Evolutionary conservation across 2,329 filamentous ascomycete genomes (phyloP), one percentile per base, ranked within the genome.

Genomic region (Hypoxylon sp.): DNA sequence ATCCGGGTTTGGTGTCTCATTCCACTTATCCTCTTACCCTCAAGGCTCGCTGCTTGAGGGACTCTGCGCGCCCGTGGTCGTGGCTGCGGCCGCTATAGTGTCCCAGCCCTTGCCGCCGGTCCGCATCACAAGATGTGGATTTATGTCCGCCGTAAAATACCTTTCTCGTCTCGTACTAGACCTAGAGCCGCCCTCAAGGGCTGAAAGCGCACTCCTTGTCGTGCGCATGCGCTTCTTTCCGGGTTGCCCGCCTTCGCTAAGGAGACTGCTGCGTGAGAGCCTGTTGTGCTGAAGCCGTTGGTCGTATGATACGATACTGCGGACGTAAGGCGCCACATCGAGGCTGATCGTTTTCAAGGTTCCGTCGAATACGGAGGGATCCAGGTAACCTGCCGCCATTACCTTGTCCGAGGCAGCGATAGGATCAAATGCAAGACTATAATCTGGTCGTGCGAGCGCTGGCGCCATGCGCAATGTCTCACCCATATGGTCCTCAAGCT

Each of bases 271-370:
- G 7, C 89, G 70, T 12, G 80, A 79, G 5, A 82, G 68, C 7
- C 90, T 82, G 57, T 90, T 83, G 54, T 83, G 76, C 63, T 91
- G 87, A 1, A 94, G 79, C 1, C 78, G 78, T 13, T 84, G 75
- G 62, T 97, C 93, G 65, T 87, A 89, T 0, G 85, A 78, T 2
- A 93, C 85, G 52, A 99, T 97, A 26, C 81, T 79, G 7, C 95
- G 88, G n/a, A 97, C 82, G 68, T 90, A 97, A 0, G 95, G 94
- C 0, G 91, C 92, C 2, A 97, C 77, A 57, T 99, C 94, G 8
- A 87, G 74, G 0, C 82, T 79, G 21, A 96, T 83, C 13, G 86
- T 75, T 0, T 71, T 69, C 62, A 88, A 74, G 0, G 84, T 84
- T 31, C 89, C 83, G 63, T 96, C 91, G 59, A 96, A 91, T 0